Percentiles rank a stretch among this genome's conserved stretches.
phyloP scores from a whole-genome alignment of 1,139 yeast species.

The Magnusiomyces sp. region DNA sequence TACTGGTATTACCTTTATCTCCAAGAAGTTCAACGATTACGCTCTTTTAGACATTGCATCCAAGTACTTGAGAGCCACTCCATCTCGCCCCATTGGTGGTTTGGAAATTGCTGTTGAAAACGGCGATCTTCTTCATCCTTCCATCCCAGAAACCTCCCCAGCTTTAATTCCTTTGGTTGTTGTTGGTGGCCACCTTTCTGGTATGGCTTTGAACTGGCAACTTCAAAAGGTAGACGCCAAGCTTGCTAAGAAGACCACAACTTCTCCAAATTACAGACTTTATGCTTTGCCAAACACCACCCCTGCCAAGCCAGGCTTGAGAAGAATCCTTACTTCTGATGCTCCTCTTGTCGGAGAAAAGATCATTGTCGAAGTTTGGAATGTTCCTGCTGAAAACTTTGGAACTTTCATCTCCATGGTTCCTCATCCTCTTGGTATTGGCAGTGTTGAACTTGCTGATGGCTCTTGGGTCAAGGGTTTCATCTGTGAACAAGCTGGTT shows the following conservation, averaged over 20 bases:
- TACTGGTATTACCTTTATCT: conserved; percentile 78
- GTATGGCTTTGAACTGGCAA: conserved; percentile 92
- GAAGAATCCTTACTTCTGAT: conserved; percentile 44
- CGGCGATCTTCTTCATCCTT: conserved; percentile 35
- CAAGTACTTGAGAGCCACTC: conserved; percentile 49
- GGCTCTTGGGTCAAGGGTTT: conserved; percentile 88
- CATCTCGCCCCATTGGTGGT: conserved; percentile 42
- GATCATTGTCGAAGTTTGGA: conserved; percentile 72
- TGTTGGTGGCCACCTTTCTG: conserved; percentile 90
- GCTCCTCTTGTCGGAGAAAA: conserved; percentile 43
- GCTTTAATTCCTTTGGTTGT: conserved; percentile 65
- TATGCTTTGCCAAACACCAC: conserved; percentile 71
- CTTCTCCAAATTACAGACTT: conserved; percentile 64
- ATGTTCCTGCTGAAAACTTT: conserved; percentile 66
- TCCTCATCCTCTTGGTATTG: conserved; percentile 92
- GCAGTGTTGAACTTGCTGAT: conserved; percentile 69
- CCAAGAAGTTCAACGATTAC: conserved; percentile 75
- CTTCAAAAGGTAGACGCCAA: conserved; percentile 77
- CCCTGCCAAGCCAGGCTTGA: conserved; percentile 87
- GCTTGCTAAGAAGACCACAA: conserved; percentile 53
- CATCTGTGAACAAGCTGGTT: conserved; percentile 86
- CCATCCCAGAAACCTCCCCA: conserved; percentile 34
- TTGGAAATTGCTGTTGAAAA: conserved; percentile 21
- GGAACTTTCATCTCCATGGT: conserved; percentile 81
- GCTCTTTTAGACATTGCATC: conserved; percentile 80